These are phyloP conservation scores for Sordaria brevicollis DNA, from an alignment of 495 filamentous ascomycete genomes.

Conservation along the genomic window DNA sequence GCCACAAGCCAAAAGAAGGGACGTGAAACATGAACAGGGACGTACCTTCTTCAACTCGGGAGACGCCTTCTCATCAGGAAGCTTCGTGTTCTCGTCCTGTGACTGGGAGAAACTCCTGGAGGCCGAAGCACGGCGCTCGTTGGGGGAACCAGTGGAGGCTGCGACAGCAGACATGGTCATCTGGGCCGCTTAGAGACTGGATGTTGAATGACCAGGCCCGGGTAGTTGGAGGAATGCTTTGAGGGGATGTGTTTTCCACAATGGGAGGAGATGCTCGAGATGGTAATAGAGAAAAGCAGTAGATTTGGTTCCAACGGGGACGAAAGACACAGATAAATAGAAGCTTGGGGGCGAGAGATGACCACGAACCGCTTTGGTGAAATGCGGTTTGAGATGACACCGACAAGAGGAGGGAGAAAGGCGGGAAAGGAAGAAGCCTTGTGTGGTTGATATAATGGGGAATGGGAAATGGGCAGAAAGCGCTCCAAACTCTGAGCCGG, in stretches of 20 bases:
- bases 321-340: background rate
- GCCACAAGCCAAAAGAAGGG: background rate
- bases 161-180: slow-evolving; percentile 33
- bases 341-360: background rate
- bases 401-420: background rate
- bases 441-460: background rate
- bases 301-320: slow-evolving; percentile 7
- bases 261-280: slow-evolving; percentile 20
- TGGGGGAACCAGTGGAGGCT: slow-evolving; percentile 39
- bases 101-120: slow-evolving; percentile 19
- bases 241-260: background rate
- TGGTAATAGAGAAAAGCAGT: slow-evolving; percentile 14
- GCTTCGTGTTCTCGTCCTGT: slow-evolving; percentile 35
- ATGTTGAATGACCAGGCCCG: background rate
- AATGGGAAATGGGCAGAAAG: background rate
- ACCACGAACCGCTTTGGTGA: background rate
- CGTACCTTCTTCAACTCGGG: background rate
- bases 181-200: slow-evolving; percentile 5
- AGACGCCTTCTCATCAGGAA: slow-evolving; percentile 8
- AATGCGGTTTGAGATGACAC: background rate
- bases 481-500: background rate
- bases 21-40: background rate
- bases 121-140: slow-evolving; percentile 26
- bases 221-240: slow-evolving; percentile 2
- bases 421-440: background rate